These are phyloP conservation scores for Penicillium sp. DNA, from an alignment of 2,329 filamentous ascomycete species.

Conservation along the genomic window DNA sequence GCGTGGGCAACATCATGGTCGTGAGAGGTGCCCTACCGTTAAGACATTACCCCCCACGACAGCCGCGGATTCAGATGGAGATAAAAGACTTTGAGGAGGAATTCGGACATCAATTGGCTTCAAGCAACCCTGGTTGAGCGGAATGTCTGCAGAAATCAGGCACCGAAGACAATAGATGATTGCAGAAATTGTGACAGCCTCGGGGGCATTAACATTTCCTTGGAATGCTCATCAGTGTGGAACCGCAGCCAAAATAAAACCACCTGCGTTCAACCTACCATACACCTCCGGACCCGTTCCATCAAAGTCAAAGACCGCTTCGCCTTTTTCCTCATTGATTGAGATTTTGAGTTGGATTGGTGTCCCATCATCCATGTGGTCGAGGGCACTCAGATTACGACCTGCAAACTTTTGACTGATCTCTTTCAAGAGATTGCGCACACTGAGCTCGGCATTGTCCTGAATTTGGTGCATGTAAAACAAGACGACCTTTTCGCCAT, in stretches of 20 bases:
- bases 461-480: slow-evolving; percentile 79
- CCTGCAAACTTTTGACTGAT: slow-evolving; percentile 62
- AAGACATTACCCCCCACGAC: slow-evolving; percentile 77
- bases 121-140: slow-evolving; percentile 77
- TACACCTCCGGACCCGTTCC: slow-evolving; percentile 72
- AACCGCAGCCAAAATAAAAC: neutral
- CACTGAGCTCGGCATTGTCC: slow-evolving; percentile 69
- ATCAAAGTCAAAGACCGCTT: slow-evolving; percentile 70
- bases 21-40: slow-evolving; percentile 57
- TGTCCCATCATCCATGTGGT: slow-evolving; percentile 82
- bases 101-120: slow-evolving; percentile 69
- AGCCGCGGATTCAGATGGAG: slow-evolving; percentile 67
- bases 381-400: slow-evolving; percentile 63
- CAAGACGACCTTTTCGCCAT: slow-evolving; percentile 66
- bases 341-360: slow-evolving; percentile 69
- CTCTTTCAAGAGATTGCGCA: slow-evolving; percentile 65
- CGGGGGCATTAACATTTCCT: slow-evolving; percentile 71
- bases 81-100: slow-evolving; percentile 67
- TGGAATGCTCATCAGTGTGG: neutral
- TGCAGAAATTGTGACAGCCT: slow-evolving; percentile 73
- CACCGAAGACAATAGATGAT: slow-evolving; percentile 79
- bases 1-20: neutral
- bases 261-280: slow-evolving; percentile 9
- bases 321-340: slow-evolving; percentile 65
- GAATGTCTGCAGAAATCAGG: slow-evolving; percentile 73